A percentile compares a stretch with the other conserved stretches of the same genome.
phyloP scores from a whole-genome alignment of 176 grass and related monocot species.

The Carex myosuroides region DNA sequence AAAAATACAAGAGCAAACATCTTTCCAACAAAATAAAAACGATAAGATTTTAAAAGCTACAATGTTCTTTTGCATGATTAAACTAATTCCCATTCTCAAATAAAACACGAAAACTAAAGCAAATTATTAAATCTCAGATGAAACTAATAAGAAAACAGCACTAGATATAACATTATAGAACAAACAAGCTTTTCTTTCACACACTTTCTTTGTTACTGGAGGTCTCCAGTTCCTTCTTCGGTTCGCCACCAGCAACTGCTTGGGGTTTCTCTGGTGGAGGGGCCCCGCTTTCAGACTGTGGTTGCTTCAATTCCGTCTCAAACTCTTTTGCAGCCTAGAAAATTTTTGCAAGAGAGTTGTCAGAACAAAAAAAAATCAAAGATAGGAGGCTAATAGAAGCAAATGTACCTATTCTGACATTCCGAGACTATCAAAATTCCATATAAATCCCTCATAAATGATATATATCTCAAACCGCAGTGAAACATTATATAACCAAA shows the following conservation, averaged over 20 bases:
- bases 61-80: not conserved
- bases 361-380: not conserved
- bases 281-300: conserved; percentile 27
- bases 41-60: not conserved
- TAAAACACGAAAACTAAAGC: conserved; percentile 11
- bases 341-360: not conserved
- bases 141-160: not conserved
- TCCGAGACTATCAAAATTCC: not conserved
- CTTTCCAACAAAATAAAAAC: not conserved
- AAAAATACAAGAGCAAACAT: not conserved
- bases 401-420: not conserved
- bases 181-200: conserved; percentile 21
- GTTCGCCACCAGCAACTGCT: conserved; percentile 23
- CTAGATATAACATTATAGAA: not conserved
- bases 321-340: conserved; percentile 79
- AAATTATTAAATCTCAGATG: not conserved
- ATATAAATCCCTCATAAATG: not conserved
- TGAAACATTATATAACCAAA: not conserved
- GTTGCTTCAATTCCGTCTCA: conserved; percentile 66
- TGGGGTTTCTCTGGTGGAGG: conserved; percentile 31
- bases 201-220: conserved; percentile 51
- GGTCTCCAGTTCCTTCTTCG: conserved; percentile 40
- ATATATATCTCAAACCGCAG: not conserved
- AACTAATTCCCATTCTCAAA: not conserved
- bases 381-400: not conserved